Conservation (phyloP, 1,139 yeast genomes). For the Blastobotrys petasosporus region DNA sequence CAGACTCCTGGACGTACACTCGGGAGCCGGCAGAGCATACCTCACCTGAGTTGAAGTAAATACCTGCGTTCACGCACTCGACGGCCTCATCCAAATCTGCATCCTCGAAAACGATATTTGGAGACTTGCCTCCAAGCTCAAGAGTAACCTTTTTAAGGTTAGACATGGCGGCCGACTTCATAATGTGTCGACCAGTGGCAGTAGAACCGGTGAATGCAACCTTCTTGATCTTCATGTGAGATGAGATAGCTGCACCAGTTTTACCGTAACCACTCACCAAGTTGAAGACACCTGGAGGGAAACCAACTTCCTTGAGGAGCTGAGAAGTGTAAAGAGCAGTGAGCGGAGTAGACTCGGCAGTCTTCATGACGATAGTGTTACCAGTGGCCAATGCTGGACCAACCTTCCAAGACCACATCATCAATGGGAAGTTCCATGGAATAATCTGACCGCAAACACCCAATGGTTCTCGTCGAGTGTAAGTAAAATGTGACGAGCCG, state of each 20-base stretch:
- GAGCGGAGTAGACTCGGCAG: slow-evolving; percentile 81
- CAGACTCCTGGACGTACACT: slow-evolving; percentile 62
- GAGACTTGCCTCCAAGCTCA: slow-evolving; percentile 79
- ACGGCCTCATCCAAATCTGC: slow-evolving; percentile 52
- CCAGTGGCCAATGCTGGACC: slow-evolving; percentile 83
- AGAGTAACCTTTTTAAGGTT: slow-evolving; percentile 70
- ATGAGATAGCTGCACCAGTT: slow-evolving; percentile 65
- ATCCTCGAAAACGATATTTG: slow-evolving; percentile 66
- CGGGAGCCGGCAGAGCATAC: slow-evolving; percentile 82
- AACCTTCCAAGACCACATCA: slow-evolving; percentile 81
- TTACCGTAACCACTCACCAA: slow-evolving; percentile 73
- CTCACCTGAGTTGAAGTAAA: slow-evolving; percentile 73
- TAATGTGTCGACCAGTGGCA: slow-evolving; percentile 65
- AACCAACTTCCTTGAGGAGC: slow-evolving; percentile 60
- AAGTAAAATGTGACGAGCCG: slow-evolving; percentile 56
- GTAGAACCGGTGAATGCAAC: slow-evolving; percentile 86
- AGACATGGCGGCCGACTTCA: slow-evolving; percentile 60
- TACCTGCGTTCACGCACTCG: slow-evolving; percentile 49
- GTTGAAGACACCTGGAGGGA: slow-evolving; percentile 77
- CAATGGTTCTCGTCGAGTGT: slow-evolving; percentile 57
- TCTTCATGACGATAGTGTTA: slow-evolving; percentile 71
- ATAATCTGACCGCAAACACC: slow-evolving; percentile 80
- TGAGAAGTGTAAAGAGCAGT: slow-evolving; percentile 63
- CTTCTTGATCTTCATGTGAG: slow-evolving; percentile 65
- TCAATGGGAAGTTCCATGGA: slow-evolving; percentile 85